Conservation (phyloP, 805 yeast species). For the Wickerhamiella alocasiicola region DNA sequence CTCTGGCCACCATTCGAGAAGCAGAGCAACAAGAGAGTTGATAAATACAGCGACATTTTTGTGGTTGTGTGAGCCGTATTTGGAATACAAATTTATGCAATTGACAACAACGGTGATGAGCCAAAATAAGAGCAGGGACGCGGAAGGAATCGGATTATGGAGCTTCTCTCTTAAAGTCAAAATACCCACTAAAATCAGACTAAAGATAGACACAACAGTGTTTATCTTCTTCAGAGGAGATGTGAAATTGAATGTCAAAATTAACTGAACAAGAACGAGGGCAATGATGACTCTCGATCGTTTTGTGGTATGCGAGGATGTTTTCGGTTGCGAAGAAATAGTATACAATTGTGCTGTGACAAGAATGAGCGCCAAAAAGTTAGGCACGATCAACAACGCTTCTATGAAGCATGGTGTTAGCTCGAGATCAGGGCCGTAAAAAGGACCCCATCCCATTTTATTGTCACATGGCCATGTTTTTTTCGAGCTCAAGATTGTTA, state of each 20-base stretch:
- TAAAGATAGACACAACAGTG: constrained; percentile 31
- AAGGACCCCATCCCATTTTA: constrained; percentile 12
- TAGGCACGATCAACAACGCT: background rate
- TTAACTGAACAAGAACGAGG: background rate
- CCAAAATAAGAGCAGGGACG: constrained; percentile 68
- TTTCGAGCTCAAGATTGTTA: background rate
- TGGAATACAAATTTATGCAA: constrained; percentile 27
- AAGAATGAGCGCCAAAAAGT: background rate
- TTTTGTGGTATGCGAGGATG: background rate
- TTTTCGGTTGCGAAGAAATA: background rate
- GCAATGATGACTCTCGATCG: background rate
- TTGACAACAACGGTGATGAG: constrained; percentile 40
- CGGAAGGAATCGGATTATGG: constrained; percentile 51
- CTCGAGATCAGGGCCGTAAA: constrained; percentile 3
- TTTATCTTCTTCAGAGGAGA: constrained; percentile 25
- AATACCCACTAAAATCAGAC: constrained; percentile 39
- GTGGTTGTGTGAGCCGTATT: constrained; percentile 18
- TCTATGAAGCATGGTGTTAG: constrained; percentile 6
- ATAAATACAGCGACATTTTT: constrained; percentile 27
- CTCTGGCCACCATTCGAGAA: constrained; percentile 34
- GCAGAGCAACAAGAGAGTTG: constrained; percentile 34
- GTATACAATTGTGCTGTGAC: background rate
- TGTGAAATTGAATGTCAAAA: background rate
- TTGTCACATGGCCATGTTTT: constrained; percentile 3
- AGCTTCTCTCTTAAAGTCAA: constrained; percentile 63